phyloP scores from a whole-genome alignment of 2,329 filamentous ascomycete genomes.

The Arachnopeziza araneosa region DNA sequence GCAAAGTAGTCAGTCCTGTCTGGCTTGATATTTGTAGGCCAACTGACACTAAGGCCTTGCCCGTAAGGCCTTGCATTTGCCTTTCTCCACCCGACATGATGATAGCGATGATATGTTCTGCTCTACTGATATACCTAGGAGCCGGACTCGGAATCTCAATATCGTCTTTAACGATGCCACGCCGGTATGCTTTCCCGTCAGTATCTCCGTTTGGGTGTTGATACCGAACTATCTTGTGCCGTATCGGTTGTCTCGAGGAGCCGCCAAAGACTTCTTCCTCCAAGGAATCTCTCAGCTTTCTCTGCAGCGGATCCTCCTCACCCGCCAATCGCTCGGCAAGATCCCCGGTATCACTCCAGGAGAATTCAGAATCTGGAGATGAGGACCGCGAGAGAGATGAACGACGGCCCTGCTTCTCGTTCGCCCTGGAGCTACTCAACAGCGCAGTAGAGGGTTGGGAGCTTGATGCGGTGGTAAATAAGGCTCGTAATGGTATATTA shows the following conservation, averaged over 20 bases:
- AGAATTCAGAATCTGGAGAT: constrained; percentile 62
- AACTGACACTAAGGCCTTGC: constrained; percentile 83
- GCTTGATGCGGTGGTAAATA: constrained; percentile 42
- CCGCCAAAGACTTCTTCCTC: constrained; percentile 55
- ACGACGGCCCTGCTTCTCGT: constrained; percentile 36
- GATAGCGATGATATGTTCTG: constrained; percentile 66
- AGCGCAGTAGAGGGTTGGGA: constrained; percentile 40
- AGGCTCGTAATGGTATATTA: constrained; percentile 81
- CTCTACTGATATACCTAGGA: constrained; percentile 56
- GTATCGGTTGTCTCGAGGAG: constrained; percentile 40
- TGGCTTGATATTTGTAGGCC: not conserved
- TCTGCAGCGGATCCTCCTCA: constrained; percentile 74
- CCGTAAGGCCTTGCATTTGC: constrained; percentile 85
- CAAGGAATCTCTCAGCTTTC: constrained; percentile 60
- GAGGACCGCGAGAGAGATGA: constrained; percentile 47
- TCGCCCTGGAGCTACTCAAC: constrained; percentile 36
- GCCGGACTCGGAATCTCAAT: constrained; percentile 73
- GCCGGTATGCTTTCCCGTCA: constrained; percentile 36
- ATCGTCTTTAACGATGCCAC: constrained; percentile 59
- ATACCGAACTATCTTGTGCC: constrained; percentile 66
- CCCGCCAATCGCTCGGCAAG: constrained; percentile 85
- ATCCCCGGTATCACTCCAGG: constrained; percentile 93
- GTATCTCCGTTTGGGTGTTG: constrained; percentile 37
- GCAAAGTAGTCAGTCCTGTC: constrained; percentile 12
- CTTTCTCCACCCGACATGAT: constrained; percentile 80